These are phyloP conservation scores for Ophiostoma sp. DNA, from an alignment of 2,329 filamentous ascomycete genomes.

Conservation along the genomic window DNA sequence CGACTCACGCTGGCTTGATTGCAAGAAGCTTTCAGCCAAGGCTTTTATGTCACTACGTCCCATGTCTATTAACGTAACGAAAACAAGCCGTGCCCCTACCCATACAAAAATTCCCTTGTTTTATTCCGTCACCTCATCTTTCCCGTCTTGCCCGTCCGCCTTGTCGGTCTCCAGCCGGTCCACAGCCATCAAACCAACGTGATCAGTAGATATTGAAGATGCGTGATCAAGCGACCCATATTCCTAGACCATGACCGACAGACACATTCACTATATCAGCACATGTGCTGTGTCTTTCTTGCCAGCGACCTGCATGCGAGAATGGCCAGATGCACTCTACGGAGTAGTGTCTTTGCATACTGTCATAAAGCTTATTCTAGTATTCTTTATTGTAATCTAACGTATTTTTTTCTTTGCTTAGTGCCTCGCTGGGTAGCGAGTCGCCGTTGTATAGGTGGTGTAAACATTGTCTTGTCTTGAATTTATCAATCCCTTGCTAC, in stretches of 20 bases:
- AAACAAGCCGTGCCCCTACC: background rate
- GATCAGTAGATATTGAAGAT: background rate
- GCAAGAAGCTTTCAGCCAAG: constrained; percentile 8
- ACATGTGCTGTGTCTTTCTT: too few relatives aligned
- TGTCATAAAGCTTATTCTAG: too few relatives aligned
- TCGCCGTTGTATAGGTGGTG: too few relatives aligned
- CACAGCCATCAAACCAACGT: background rate
- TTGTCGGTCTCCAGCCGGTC: background rate
- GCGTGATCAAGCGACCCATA: background rate
- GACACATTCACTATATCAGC: too few relatives aligned
- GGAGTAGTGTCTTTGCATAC: too few relatives aligned
- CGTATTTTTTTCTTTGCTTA: too few relatives aligned
- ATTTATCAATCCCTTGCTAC: too few relatives aligned
- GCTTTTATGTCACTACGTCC: background rate
- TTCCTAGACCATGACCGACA: background rate
- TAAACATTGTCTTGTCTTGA: too few relatives aligned
- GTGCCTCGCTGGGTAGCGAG: too few relatives aligned
- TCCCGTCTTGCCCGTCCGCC: background rate
- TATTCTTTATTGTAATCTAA: too few relatives aligned
- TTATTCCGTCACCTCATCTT: background rate
- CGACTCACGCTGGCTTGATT: background rate
- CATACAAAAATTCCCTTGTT: background rate
- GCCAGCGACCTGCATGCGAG: too few relatives aligned
- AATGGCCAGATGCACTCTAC: too few relatives aligned
- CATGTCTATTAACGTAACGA: background rate